Evolutionary conservation across 768 basidiomycete species (phyloP), one percentile per base, ranked within the genome.

Genomic region (Leccinum rimulosum): DNA sequence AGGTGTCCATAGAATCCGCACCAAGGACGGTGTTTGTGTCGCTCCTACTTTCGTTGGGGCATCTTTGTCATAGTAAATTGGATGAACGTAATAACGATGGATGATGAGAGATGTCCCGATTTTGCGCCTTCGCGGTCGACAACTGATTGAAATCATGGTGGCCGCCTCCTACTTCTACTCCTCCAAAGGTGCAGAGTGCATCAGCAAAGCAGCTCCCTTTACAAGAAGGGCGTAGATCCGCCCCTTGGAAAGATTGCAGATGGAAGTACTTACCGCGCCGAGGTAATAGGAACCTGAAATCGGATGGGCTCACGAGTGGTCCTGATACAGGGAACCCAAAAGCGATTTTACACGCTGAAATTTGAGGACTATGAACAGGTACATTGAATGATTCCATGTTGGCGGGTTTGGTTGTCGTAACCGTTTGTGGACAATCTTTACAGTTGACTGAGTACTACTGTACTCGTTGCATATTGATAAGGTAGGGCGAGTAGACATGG

Each of bases 41-140:
- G 87, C 95, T 9, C 87, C 89, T 15, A 91, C 82, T 7, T 81
- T 96, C 49, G 80, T 94, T 55, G 96, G 93, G 6, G 96, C 96
- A 8, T 92, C 91, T n/a, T 73, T 99, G 66, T 97, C 95, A 64
- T 98, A 86, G 74, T 58, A 52, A 51, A 28, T 4, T 49, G 22
- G 14, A 74, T 58, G 50, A 60, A 65, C 30, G 45, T 27, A 36
- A 50, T 40, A 48, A 36, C 27, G 14, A 40, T 22, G 25, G 40
- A 53, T 33, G 19, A 38, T 19, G 43, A 19, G 40, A 35, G 5
- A 38, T 25, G 33, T 33, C 36, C 19, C 19, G 17, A 17, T 4
- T 31, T 19, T 30, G 36, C 36, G 15, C 33, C 33, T 35, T 35
- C 33, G 12, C 33, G 33, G 6, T 35, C 33, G 6, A 35, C 33